Evolutionary conservation across 2,329 filamentous ascomycete genomes (phyloP).

Genomic region (Colletotrichum kahawae): DNA sequence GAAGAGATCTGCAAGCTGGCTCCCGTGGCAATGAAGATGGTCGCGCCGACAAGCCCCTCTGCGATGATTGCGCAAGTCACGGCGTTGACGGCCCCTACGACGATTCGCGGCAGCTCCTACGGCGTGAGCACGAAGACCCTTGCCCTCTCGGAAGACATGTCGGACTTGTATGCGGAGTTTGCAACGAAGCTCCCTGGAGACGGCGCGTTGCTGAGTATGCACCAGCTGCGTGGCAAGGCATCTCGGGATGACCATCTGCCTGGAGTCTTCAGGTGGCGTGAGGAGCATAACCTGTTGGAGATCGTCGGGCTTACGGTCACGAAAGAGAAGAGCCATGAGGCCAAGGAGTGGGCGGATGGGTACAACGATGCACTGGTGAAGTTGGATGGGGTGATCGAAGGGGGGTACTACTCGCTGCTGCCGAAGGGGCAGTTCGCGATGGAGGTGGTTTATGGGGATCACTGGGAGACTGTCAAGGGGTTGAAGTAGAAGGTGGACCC

Average conservation of each 20-base stretch:
- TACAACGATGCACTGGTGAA: constrained; percentile 26
- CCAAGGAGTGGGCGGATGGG: constrained; percentile 31
- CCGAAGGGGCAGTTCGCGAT: constrained; percentile 27
- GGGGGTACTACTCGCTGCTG: constrained; percentile 36
- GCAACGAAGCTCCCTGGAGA: constrained; percentile 25
- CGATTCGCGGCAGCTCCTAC: constrained; percentile 24
- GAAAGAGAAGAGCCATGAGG: constrained; percentile 25
- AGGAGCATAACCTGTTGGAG: constrained; percentile 40
- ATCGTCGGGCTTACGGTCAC: constrained; percentile 30
- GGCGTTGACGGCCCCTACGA: constrained; percentile 26
- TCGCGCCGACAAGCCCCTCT: constrained; percentile 25
- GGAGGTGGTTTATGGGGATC: constrained; percentile 32
- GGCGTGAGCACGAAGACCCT: constrained; percentile 23
- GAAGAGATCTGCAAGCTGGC: constrained; percentile 31
- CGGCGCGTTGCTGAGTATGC: constrained; percentile 31
- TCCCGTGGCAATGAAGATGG: constrained; percentile 30
- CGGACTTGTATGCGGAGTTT: constrained; percentile 29
- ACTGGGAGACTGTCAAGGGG: constrained; percentile 22
- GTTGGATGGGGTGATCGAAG: constrained; percentile 30
- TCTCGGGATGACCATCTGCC: constrained; percentile 22
- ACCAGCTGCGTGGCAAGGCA: constrained; percentile 29
- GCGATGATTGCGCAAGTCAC: constrained; percentile 23
- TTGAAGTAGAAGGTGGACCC: constrained; percentile 17
- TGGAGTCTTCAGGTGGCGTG: constrained; percentile 33
- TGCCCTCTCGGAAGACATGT: constrained; percentile 29